These are phyloP conservation scores for Skeletonema costatum DNA, from an alignment of 108 stramenopile genomes.

Conservation along the genomic window DNA sequence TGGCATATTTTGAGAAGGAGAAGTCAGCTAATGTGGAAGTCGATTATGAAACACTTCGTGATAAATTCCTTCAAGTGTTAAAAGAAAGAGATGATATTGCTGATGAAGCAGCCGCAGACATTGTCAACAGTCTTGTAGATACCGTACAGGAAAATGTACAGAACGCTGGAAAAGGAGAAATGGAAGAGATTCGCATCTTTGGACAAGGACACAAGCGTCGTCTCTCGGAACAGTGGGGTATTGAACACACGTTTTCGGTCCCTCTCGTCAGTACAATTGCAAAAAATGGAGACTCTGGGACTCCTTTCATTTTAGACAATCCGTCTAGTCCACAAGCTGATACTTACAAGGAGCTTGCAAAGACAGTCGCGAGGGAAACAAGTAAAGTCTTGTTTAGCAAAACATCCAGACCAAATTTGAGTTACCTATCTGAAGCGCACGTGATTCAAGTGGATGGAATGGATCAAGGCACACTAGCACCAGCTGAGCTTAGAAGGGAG, in stretches of 20 bases:
- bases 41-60: constrained; percentile 45
- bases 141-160: constrained; percentile 46
- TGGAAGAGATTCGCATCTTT: constrained; percentile 71
- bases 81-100: constrained; percentile 32
- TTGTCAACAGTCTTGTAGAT: constrained; percentile 52
- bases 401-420: constrained; percentile 54
- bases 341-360: constrained; percentile 68
- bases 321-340: constrained; percentile 71
- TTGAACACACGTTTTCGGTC: constrained; percentile 80
- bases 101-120: constrained; percentile 19
- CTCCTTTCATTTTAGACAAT: constrained; percentile 70
- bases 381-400: constrained; percentile 35
- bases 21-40: constrained; percentile 16
- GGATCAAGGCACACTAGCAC: constrained; percentile 39
- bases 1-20: constrained; percentile 87
- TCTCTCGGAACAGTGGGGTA: constrained; percentile 84
- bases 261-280: constrained; percentile 81
- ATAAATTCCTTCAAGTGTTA: constrained; percentile 42
- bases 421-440: constrained; percentile 52
- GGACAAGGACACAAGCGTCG: constrained; percentile 76
- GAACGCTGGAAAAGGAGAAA: constrained; percentile 12
- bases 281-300: constrained; percentile 81
- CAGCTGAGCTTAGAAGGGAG: constrained; percentile 67
- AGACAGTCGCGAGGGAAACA: constrained; percentile 73
- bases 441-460: constrained; percentile 37